Conservation (phyloP, 352 stramenopile species). For the Globisporangium viniferum region DNA sequence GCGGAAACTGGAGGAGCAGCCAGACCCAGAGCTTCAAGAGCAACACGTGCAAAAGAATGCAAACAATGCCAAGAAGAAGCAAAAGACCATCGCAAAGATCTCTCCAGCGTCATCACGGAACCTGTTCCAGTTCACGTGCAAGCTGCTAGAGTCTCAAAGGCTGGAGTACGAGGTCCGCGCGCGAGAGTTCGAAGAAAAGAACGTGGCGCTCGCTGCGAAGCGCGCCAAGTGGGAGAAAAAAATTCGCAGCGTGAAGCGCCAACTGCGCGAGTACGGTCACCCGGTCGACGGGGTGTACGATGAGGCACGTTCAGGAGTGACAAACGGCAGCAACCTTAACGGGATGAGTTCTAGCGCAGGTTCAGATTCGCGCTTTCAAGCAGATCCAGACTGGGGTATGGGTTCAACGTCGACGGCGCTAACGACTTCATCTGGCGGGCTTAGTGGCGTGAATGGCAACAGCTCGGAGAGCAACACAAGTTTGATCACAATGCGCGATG, state of each 20-base stretch:
- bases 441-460: background rate
- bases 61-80: background rate
- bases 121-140: conserved; percentile 43
- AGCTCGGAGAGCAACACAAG: conserved; percentile 28
- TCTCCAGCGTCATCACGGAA: conserved; percentile 29
- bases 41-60: background rate
- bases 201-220: conserved; percentile 23
- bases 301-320: background rate
- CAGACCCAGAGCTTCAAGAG: background rate
- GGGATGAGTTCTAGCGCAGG: background rate
- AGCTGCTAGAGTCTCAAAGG: conserved; percentile 28
- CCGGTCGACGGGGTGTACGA: background rate
- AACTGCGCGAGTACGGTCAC: conserved; percentile 4
- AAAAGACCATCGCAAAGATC: background rate
- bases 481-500: conserved; percentile 21
- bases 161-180: conserved; percentile 48
- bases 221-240: conserved; percentile 40
- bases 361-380: background rate
- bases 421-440: background rate
- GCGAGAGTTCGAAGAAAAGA: conserved; percentile 41
- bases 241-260: conserved; percentile 26
- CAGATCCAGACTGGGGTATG: background rate
- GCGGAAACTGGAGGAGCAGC: background rate
- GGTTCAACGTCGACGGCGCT: background rate
- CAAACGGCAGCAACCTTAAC: background rate